Evolutionary conservation across 2,329 filamentous ascomycete species (phyloP), one percentile per base, ranked within the genome.

Genomic region (Coniochaeta prunicola): DNA sequence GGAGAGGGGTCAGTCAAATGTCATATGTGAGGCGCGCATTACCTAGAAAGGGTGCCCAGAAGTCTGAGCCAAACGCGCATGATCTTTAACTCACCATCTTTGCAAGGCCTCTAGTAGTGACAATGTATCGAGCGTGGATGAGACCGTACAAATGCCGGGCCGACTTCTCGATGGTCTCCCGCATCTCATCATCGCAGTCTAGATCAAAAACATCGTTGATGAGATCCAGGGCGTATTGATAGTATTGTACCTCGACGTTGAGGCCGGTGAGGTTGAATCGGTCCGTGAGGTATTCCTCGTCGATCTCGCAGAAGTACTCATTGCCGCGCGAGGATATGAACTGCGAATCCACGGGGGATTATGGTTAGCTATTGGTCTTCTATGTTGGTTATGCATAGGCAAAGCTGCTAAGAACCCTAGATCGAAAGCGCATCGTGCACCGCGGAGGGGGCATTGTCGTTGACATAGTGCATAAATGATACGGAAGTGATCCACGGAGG

Each of bases 251-350:
- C 73, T 99, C 94, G 36, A 91, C 93, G 76, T 97, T 97, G 56
- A 99, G 84, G 38, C 94, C 94, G 0, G 94, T 99, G 62, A 99
- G 80, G 76, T 99, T 99, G 83, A 99, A 99, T 56, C 94, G 88
- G 74, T 99, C 94, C 57, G 92, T 97, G 53, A 99, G 83, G 75
- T 99, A 99, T 69, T 99, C 94, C 74, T 99, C 94, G 75, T 99
- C 94, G 69, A 99, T 97, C 73, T 99, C 94, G 83, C 94, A 99
- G 70, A 97, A 99, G 77, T 99, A 99, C 73, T 99, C 94, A 76
- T 99, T 97, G 64, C 94, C 94, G 59, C 94, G 86, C 6, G 92
- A 96, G 4, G 93, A 97, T 68, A 97, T 97, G 74, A 99, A 99
- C 94, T 99, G 24, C 13, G 30, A 7, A 13, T 21, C 21, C n/a